Base-by-base conservation (phyloP, 2,329 filamentous ascomycete species). In the Trichoderma lentiforme region DNA sequence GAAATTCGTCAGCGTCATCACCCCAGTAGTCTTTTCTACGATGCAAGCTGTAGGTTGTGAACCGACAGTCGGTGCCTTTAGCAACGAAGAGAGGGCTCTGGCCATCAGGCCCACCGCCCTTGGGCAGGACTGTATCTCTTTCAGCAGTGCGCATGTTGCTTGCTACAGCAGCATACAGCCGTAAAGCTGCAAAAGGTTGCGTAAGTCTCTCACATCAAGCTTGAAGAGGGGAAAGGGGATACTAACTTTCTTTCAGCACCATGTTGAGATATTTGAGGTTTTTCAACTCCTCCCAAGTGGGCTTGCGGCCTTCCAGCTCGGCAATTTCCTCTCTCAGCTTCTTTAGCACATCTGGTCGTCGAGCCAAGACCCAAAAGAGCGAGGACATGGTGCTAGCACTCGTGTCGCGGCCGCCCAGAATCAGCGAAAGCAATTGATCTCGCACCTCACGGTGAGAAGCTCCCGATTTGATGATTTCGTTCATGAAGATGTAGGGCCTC, bases 261-360 rank as follows among this genome's bases (percentile, higher is more conserved):
- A 84, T 87, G 77, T 87, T 87, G 15, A 92, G 79, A 73, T 91
- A 91, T 72, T 84, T 87, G 79, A 91, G 81, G 14, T 84, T 82
- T 74, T 85, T 86, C 69, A 92, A 77, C 72, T 88, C 82, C 74
- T 90, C 87, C 80, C 88, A 91, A 0, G 82, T 83, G 2, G 89
- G 89, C 71, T 80, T 78, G n/a, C 79, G 73, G 0, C 79, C 80
- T 4, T 78, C 76, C 11, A 86, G 74, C 3, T 73, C 74, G 7
- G 74, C 72, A 7, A 87, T 81, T 76, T 88, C 86, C 2, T 74
- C 74, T 71, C 82, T 82, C 21, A 89, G 78, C 61, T 82, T 83
- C 8, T 76, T 73, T 56, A 84, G 84, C 6, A 86, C 81, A 15
- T 83, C 81, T 0, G 84, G 84, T 61, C 82, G 76, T 8, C 83